Evolutionary conservation across 2,329 filamentous ascomycete genomes (phyloP).

Genomic region (Fusarium temperatum): DNA sequence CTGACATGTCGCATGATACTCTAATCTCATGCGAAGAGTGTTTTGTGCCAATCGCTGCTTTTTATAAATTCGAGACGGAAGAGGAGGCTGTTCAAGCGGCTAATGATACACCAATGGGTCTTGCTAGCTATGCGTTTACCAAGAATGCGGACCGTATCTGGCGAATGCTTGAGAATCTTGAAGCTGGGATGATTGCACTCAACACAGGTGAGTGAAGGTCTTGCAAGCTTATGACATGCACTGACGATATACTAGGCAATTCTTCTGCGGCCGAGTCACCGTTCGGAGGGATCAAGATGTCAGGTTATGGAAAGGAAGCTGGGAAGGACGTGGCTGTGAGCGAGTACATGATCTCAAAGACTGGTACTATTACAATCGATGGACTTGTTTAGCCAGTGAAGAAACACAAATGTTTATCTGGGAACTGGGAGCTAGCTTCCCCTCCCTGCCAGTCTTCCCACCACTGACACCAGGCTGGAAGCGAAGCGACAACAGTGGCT

Average conservation of each 20-base stretch:
- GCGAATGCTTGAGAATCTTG: constrained; percentile 25
- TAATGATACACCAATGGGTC: constrained; percentile 24
- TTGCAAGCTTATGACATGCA: rapidly evolving
- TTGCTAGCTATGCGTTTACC: constrained; percentile 26
- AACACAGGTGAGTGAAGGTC: background rate
- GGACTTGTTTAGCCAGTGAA: background rate
- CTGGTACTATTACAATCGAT: constrained; percentile 17
- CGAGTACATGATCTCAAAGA: constrained; percentile 55
- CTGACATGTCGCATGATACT: constrained; percentile 2
- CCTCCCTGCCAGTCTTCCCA: too few relatives aligned
- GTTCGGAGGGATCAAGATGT: constrained; percentile 38
- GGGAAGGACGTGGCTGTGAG: constrained; percentile 55
- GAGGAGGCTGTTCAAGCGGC: constrained; percentile 17
- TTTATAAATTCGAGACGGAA: constrained; percentile 30
- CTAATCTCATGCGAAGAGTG: constrained; percentile 20
- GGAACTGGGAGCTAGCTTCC: background rate
- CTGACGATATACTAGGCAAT: constrained; percentile 3
- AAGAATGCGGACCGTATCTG: constrained; percentile 19
- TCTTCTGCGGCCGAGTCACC: constrained; percentile 51
- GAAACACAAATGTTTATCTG: rapidly evolving
- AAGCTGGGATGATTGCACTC: constrained; percentile 31
- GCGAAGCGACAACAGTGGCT: too few relatives aligned
- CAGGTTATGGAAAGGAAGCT: constrained; percentile 38
- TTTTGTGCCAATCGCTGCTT: constrained; percentile 20
- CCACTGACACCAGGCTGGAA: background rate